Evolutionary conservation across 2,329 filamentous ascomycete species (phyloP).

Genomic region (Shiraia bambusicola): DNA sequence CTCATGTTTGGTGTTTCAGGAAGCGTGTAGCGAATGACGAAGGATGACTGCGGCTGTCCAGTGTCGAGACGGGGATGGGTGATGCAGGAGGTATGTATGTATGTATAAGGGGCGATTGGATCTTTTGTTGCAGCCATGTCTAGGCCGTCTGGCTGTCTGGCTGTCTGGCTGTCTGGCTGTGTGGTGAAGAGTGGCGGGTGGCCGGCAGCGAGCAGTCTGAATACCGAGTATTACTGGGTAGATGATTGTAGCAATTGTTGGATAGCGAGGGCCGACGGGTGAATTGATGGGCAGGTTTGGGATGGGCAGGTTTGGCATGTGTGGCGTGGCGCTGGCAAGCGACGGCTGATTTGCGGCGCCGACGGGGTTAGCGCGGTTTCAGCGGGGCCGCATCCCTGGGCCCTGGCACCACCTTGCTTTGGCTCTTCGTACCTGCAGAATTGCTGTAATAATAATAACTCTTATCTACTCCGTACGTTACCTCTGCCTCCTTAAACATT

Average conservation of each 20-base stretch:
- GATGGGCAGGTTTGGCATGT: conserved; percentile 9
- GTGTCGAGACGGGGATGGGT: no score
- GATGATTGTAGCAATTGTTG: conserved; percentile 12
- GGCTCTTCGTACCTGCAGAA: conserved; percentile 25
- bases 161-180: no score
- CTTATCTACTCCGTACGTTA: no score
- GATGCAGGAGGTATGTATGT: not conserved
- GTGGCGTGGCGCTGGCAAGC: conserved; percentile 7
- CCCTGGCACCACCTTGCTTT: no score
- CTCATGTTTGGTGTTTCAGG: no score
- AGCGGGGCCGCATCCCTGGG: conserved; percentile 13
- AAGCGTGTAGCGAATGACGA: not conserved
- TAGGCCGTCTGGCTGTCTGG: no score
- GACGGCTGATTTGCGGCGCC: conserved; percentile 23
- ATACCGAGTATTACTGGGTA: conserved; percentile 2
- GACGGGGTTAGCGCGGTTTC: conserved; percentile 20
- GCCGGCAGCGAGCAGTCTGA: not conserved
- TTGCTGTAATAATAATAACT: no score
- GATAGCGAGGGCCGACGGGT: conserved; percentile 4
- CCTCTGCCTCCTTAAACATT: conserved; percentile 10
- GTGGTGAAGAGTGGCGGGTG: no score
- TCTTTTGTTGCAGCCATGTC: not conserved
- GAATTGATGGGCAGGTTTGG: conserved; percentile 3
- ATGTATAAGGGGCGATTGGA: not conserved
- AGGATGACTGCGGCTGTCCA: not conserved